Evolutionary conservation across 2,329 filamentous ascomycete species (phyloP).

Genomic region (Cercospora canescens): DNA sequence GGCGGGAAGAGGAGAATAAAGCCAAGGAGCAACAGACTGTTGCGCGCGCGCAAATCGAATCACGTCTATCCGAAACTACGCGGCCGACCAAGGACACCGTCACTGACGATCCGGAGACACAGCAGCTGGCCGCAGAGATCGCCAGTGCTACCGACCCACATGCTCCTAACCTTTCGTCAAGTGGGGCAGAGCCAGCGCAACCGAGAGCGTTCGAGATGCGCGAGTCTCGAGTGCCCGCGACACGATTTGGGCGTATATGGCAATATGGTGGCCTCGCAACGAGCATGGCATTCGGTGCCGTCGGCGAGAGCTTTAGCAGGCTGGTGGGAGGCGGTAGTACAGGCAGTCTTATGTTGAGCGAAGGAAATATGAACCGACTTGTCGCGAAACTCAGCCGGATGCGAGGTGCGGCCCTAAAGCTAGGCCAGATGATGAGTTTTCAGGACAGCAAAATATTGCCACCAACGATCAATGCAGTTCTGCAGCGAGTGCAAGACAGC

Average conservation of each 20-base stretch:
- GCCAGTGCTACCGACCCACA: constrained; percentile 35
- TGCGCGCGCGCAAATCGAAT: neutral
- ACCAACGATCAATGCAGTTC: constrained; percentile 78
- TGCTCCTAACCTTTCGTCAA: neutral
- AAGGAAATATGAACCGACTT: constrained; percentile 87
- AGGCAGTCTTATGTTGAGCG: constrained; percentile 83
- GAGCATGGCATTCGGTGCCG: constrained; percentile 91
- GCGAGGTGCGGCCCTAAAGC: constrained; percentile 93
- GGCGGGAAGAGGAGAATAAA: constrained; percentile 23
- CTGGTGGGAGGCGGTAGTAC: constrained; percentile 63
- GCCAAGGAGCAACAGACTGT: constrained; percentile 8
- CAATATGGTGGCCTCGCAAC: constrained; percentile 92
- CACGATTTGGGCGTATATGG: constrained; percentile 83
- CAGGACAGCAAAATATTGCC: constrained; percentile 97
- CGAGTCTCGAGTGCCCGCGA: constrained; percentile 88
- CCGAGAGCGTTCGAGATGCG: constrained; percentile 64
- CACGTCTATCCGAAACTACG: neutral
- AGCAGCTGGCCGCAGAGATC: constrained; percentile 38
- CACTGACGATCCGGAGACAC: constrained; percentile 37
- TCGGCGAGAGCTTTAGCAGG: constrained; percentile 80
- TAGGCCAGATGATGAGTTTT: constrained; percentile 98
- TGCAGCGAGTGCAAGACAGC: constrained; percentile 92
- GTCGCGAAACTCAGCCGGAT: constrained; percentile 92
- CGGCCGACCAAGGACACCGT: neutral
- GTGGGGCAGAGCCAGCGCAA: neutral